Percentiles rank a stretch among this genome's conserved stretches.
Conservation (phyloP, 257 asterid genomes). For the Thymus mandschuricus region DNA sequence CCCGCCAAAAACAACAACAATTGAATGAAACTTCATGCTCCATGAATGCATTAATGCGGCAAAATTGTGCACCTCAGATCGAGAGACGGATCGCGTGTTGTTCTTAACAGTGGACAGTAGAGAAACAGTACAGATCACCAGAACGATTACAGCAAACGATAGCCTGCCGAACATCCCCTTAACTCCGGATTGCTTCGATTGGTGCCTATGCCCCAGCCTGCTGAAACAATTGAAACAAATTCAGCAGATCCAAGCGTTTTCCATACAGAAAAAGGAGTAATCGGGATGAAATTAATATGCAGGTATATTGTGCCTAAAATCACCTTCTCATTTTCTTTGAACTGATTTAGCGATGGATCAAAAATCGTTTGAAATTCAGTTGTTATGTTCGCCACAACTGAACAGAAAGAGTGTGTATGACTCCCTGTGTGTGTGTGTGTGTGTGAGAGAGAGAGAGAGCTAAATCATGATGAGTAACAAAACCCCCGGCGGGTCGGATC, state of each 20-base stretch:
- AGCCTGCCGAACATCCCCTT: constrained; percentile 78
- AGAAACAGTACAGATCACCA: constrained; percentile 69
- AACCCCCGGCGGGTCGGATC: too few species aligned
- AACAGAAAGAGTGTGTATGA: background rate
- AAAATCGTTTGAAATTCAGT: constrained; percentile 6
- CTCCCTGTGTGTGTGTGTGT: too few species aligned
- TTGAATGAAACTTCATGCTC: background rate
- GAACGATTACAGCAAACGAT: constrained; percentile 62
- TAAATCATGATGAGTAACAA: too few species aligned
- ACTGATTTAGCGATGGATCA: constrained; percentile 19
- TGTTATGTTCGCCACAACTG: constrained; percentile 13
- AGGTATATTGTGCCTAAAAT: constrained; percentile 19
- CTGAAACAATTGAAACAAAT: constrained; percentile 25
- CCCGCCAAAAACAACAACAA: constrained; percentile 15
- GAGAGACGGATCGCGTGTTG: constrained; percentile 40
- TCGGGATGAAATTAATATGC: constrained; percentile 8
- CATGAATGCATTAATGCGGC: constrained; percentile 4
- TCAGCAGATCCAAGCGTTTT: constrained; percentile 41
- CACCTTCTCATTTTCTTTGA: constrained; percentile 54
- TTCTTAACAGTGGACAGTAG: constrained; percentile 55
- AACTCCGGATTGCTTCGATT: constrained; percentile 69
- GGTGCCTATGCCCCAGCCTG: constrained; percentile 71
- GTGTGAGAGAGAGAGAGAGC: too few species aligned
- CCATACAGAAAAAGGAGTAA: background rate
- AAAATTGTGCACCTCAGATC: constrained; percentile 53